These are phyloP conservation scores for Zalaria sp. DNA, from an alignment of 2,329 filamentous ascomycete species.

Conservation along the genomic window DNA sequence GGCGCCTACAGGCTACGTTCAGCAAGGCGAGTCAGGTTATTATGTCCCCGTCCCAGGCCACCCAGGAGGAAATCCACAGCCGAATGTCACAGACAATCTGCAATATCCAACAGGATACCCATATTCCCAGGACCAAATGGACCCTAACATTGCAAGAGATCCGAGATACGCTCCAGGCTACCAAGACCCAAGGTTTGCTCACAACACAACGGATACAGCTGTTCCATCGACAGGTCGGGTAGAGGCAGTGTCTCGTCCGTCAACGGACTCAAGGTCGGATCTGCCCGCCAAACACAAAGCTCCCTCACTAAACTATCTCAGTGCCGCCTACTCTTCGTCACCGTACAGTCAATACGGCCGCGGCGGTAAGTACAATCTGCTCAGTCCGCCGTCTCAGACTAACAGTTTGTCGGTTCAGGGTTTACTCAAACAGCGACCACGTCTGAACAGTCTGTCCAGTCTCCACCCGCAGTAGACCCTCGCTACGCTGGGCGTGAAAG, in stretches of 20 bases:
- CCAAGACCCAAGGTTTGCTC: slow-evolving; percentile 17
- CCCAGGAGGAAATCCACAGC: slow-evolving; percentile 11
- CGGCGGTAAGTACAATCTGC: too few species aligned
- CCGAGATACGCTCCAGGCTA: slow-evolving; percentile 5
- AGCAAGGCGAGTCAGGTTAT: neutral
- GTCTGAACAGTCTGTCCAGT: too few species aligned
- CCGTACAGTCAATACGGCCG: too few species aligned
- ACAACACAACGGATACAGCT: slow-evolving; percentile 2
- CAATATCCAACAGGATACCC: slow-evolving; percentile 11
- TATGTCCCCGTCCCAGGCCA: slow-evolving; percentile 5
- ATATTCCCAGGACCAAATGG: slow-evolving; percentile 9
- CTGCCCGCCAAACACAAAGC: neutral
- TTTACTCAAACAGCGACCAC: too few species aligned
- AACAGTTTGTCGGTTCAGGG: too few species aligned
- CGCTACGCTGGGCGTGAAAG: too few species aligned
- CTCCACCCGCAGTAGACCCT: too few species aligned
- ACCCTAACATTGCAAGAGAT: slow-evolving; percentile 10
- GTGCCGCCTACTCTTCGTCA: slow-evolving; percentile 1
- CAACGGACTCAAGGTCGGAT: slow-evolving; percentile 4
- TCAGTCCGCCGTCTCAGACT: too few species aligned
- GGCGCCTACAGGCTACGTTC: slow-evolving; percentile 2
- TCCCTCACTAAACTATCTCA: slow-evolving; percentile 2
- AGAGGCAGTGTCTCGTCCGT: slow-evolving; percentile 1
- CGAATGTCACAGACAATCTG: slow-evolving; percentile 10
- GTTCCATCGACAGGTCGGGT: neutral